Evolutionary conservation across 169 alveolate species (phyloP).

Genomic region (Eimeria tenella): DNA sequence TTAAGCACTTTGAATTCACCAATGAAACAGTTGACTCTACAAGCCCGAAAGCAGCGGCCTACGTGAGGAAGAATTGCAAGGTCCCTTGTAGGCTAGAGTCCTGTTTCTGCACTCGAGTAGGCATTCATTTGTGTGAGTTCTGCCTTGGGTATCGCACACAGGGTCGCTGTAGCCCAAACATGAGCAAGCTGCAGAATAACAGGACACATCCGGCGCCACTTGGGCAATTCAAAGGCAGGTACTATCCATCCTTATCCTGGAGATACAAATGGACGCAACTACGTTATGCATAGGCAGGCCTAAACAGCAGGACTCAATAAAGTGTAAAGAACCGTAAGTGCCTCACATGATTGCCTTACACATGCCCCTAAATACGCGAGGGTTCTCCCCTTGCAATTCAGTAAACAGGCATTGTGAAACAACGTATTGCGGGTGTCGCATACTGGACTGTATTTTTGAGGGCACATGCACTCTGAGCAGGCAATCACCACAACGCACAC

Average conservation of each 20-base stretch:
- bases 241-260: too few species aligned
- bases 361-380: too few species aligned
- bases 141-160: conserved; percentile 36
- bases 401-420: too few species aligned
- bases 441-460: conserved; percentile 20
- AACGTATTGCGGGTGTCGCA: conserved; percentile 57
- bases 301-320: too few species aligned
- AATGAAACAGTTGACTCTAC: background rate
- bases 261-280: too few species aligned
- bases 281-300: too few species aligned
- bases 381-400: too few species aligned
- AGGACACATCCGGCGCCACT: background rate
- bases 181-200: background rate
- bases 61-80: background rate
- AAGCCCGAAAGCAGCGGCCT: background rate
- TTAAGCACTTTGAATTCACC: background rate
- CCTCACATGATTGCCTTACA: too few species aligned
- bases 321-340: too few species aligned
- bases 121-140: background rate
- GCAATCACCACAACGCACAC: background rate
- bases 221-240: too few species aligned
- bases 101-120: background rate
- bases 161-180: conserved; percentile 16
- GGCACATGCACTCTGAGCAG: conserved; percentile 21
- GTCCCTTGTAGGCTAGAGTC: background rate